Base-by-base conservation (phyloP, 805 yeast genomes). In the Wickerhamiella azyma region DNA sequence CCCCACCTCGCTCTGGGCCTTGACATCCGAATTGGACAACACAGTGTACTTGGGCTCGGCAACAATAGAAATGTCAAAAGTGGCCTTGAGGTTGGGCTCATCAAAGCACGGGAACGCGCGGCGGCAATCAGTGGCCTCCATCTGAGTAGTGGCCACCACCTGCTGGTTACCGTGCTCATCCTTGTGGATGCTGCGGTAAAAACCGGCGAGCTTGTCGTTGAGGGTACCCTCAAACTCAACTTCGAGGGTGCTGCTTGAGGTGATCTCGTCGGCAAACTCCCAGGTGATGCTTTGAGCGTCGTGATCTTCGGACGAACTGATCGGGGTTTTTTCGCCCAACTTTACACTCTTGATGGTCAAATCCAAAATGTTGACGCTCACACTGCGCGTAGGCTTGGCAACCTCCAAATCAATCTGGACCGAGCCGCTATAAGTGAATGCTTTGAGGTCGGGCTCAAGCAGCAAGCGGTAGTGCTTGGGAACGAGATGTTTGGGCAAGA, bases 81-180 rank as follows among this genome's bases (percentile, higher is more conserved):
- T 71, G 40, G 85, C 83, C 64, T 81, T 80, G 46, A 76, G 67
- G 40, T 76, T 70, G 8, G 86, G 85, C 62, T 80, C 84, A 60
- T 80, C 86, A 53, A 76, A 76, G 56, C 77, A 78, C 16, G 86
- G 86, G 71, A 81, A 81, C 5, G 86, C 85, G 48, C 81, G 70
- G 55, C 86, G 76, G 58, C 84, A 79, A 63, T 79, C 86, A 29
- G 85, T 77, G 30, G 86, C 77, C 65, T 80, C 85, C 76, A 80
- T 75, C 63, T 77, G 82, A 37, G 83, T 74, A 51, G 80, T 72
- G 36, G 81, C 81, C 52, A 77, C 66, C 55, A 74, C 75, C 52
- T 74, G 69, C 46, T 73, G 68, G 48, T 67, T 59, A 33, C 82
- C 82, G 36, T 58, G 46, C 50, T 67, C 72, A 55, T 74, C 76